Base-by-base conservation (phyloP, 805 yeast species). In the Candida gorgasii region DNA sequence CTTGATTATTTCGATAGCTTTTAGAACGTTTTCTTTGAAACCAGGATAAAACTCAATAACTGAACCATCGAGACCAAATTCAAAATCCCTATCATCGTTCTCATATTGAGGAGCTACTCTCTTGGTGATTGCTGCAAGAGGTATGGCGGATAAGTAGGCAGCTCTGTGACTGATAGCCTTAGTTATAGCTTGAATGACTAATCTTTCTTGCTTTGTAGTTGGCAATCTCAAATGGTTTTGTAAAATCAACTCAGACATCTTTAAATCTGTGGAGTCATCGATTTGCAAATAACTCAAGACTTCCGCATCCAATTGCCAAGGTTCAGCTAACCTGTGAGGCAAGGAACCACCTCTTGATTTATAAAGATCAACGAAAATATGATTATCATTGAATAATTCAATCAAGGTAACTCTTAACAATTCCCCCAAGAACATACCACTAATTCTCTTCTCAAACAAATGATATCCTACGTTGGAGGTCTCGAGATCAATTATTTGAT, bases 51-150 rank as follows among this genome's bases (percentile, higher is more conserved):
- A 86, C 65, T 92, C 96, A 38, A 92, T 84, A 42, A 92, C 93
- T 2, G 96, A 84, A 27, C 99, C 99, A 63, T 92, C 98, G 46
- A 90, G 90, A 45, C 97, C 98, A 51, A 93, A 79, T 62, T 92
- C 98, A 39, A 92, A 89, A 56, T 83, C 87, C 47, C 78, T 80
- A 31, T 53, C 55, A 35, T 64, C 70, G 41, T 62, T 56, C n/a
- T 52, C 36, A 54, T 84, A 86, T 34, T 69, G 69, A 42, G 75
- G 79, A 35, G 77, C 75, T 39, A 89, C 77, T 12, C 92, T 84
- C 39, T 72, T 75, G 1, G 90, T 84, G 43, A 92, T 77, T 2
- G 93, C 97, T 23, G 96, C 92, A 44, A 92, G 73, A 44, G 97
- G 96, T 36, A 89, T 84, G 14, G 96, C 90, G 3, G 96, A 79